A percentile compares a stretch with the other conserved stretches of the same genome.
These are phyloP conservation scores for Exophiala xenobiotica DNA, from an alignment of 2,329 filamentous ascomycete genomes.

Conservation along the genomic window DNA sequence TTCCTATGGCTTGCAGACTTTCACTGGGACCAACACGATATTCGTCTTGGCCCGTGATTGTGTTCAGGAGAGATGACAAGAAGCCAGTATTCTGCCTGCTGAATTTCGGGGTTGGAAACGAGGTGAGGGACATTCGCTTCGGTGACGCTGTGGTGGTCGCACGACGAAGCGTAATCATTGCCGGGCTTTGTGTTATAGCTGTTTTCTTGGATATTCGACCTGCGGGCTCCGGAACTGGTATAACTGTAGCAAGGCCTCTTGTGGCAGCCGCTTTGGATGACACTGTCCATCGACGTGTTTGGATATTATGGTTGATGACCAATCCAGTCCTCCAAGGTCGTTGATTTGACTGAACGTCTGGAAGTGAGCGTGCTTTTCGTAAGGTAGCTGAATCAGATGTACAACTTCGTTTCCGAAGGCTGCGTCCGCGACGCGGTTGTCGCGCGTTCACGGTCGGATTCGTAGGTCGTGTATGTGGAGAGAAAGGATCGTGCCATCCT, in stretches of 20 bases:
- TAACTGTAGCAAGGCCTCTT: slow-evolving; percentile 20
- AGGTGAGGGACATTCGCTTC: slow-evolving; percentile 21
- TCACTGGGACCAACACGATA: neutral
- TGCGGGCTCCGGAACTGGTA: slow-evolving; percentile 12
- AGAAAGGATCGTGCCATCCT: neutral
- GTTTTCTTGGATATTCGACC: neutral
- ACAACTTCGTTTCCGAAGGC: neutral
- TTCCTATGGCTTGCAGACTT: neutral
- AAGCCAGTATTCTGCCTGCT: slow-evolving; percentile 18
- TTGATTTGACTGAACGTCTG: slow-evolving; percentile 10
- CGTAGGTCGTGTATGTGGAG: neutral
- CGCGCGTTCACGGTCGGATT: neutral
- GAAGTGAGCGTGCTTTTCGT: slow-evolving; percentile 13
- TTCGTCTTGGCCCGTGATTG: slow-evolving; percentile 20
- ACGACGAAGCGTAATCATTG: slow-evolving; percentile 31
- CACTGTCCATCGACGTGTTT: slow-evolving; percentile 26
- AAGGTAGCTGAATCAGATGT: neutral
- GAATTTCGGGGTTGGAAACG: slow-evolving; percentile 29
- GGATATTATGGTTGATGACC: no score
- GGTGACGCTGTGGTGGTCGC: slow-evolving; percentile 20
- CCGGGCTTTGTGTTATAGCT: slow-evolving; percentile 21
- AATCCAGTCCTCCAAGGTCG: no score
- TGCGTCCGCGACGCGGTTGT: neutral
- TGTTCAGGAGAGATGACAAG: slow-evolving; percentile 22
- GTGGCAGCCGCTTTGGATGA: slow-evolving; percentile 25